Conservation (phyloP, 2,329 filamentous ascomycete genomes). For the Cladosporium sp. region DNA sequence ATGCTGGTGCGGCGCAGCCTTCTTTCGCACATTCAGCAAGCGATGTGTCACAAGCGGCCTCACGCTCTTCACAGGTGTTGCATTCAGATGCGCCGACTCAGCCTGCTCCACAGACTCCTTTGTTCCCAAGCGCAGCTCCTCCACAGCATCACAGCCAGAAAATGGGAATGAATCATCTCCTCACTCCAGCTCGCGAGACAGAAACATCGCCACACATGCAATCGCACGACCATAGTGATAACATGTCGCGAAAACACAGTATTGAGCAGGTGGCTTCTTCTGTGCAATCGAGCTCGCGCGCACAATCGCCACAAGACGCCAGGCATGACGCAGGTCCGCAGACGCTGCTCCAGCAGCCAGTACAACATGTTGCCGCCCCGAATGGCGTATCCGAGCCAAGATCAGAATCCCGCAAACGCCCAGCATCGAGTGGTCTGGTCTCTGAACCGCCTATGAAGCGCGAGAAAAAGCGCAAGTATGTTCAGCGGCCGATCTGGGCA, state of each 20-base stretch:
- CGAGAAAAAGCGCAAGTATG: constrained; percentile 25
- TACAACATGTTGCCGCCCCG: background rate
- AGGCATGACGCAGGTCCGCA: constrained; percentile 2
- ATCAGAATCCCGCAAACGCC: constrained; percentile 19
- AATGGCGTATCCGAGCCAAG: background rate
- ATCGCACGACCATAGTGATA: background rate
- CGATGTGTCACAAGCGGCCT: constrained; percentile 20
- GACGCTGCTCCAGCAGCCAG: constrained; percentile 4
- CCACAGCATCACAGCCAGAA: constrained; percentile 25
- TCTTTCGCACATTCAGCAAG: constrained; percentile 17
- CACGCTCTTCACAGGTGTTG: constrained; percentile 12
- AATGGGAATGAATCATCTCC: constrained; percentile 29
- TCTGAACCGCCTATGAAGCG: constrained; percentile 27
- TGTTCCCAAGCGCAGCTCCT: constrained; percentile 8
- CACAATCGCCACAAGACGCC: background rate
- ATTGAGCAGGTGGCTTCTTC: background rate
- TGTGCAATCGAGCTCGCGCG: background rate
- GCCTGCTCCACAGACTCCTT: constrained; percentile 12
- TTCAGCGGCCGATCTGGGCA: constrained; percentile 31
- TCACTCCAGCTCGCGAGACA: constrained; percentile 24
- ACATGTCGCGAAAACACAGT: constrained; percentile 1
- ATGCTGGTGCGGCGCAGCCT: constrained; percentile 15
- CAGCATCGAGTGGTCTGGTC: constrained; percentile 21
- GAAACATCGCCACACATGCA: constrained; percentile 1
- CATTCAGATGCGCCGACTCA: constrained; percentile 2